Evolutionary conservation across 176 grass and related monocot species (phyloP).

Genomic region (Stipa capillata): DNA sequence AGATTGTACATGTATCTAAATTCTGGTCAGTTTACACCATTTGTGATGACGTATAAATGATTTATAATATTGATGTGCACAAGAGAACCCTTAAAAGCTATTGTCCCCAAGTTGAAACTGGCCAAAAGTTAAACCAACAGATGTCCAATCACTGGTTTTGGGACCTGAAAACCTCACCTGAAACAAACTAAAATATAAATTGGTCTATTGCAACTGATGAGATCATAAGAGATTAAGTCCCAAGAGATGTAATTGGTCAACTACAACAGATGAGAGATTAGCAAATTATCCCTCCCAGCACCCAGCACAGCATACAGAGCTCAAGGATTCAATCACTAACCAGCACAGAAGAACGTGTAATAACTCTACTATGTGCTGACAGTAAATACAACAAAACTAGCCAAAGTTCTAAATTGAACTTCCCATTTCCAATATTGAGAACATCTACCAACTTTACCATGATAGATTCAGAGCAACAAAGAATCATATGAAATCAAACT

Average conservation of each 20-base stretch:
- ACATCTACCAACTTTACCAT: neutral
- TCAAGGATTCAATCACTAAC: neutral
- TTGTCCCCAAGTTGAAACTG: neutral
- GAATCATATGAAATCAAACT: neutral
- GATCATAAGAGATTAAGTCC: too few relatives aligned
- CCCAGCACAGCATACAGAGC: neutral
- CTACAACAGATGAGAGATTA: neutral
- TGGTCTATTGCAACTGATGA: too few relatives aligned
- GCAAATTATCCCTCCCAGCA: neutral
- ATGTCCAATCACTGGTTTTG: too few relatives aligned
- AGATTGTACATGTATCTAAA: neutral
- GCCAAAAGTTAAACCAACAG: neutral
- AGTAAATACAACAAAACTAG: neutral
- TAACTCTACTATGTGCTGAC: neutral
- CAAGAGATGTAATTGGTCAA: neutral
- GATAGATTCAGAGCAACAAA: neutral
- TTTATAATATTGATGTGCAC: neutral
- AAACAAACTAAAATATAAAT: too few relatives aligned
- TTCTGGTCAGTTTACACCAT: conserved; percentile 5
- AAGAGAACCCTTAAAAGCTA: neutral
- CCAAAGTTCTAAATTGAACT: neutral
- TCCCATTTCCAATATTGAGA: neutral
- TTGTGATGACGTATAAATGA: neutral
- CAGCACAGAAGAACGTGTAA: neutral
- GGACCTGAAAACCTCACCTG: too few relatives aligned